Evolutionary conservation across 345 rosid species (phyloP), one percentile per base, ranked within the genome.

Genomic region (Salix brachista): DNA sequence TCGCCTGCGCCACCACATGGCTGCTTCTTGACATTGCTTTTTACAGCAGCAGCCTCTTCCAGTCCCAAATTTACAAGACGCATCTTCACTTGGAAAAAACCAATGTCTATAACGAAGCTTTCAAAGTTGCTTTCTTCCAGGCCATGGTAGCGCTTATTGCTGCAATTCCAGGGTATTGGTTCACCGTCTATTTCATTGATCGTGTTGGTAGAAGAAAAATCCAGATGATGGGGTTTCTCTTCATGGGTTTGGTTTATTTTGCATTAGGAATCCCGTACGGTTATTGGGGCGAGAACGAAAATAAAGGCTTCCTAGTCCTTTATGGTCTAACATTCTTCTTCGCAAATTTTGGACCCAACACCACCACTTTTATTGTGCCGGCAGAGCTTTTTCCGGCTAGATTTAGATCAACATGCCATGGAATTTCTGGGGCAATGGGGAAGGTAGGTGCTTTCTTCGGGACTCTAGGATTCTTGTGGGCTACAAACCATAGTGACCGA

Each of bases 301-400:
- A 78, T 32, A 17, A 4, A 0, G 90, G 86, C 1, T 91, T 93
- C 74, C 69, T 90, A 70, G 36, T 84, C 68, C 77, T 91, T 2
- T 90, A 89, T 18, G 87, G 85, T 5, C 82, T 89, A 9, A 82
- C 88, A 1, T 91, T 89, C 82, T 93, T 93, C 90, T 93, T 93
- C 42, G 84, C 92, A 56, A 93, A 93, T 80, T 90, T 90, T 44
- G 98, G 98, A 52, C 98, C 97, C 7, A 93, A 93, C 75, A 85
- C 94, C 1, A 91, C 97, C 4, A 91, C 98, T 0, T 93, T 91
- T 71, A 90, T 93, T 0, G 86, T 90, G 52, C 98, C 98, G 0
- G 96, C 97, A 0, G 97, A 93, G 67, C 90, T 91, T 26, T 93
- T 93, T 52, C 98, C 98, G 3, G 91, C 98, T 0, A 86, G 98